These are phyloP conservation scores for Xerocomus brunneocitrinus DNA, from an alignment of 768 basidiomycete species.

Conservation along the genomic window DNA sequence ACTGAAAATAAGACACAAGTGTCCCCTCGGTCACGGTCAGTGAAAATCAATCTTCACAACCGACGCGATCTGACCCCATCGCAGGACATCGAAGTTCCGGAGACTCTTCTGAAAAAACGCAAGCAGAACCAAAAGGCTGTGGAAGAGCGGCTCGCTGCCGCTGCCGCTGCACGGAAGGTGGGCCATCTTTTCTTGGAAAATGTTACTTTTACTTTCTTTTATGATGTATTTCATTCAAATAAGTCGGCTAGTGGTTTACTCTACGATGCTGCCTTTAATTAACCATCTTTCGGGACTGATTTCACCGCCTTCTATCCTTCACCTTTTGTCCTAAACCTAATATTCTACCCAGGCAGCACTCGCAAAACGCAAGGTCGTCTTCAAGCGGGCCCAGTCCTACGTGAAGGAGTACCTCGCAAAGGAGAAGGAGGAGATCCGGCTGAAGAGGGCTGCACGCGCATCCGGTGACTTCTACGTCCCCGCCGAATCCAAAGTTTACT, in stretches of 20 bases:
- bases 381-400: slow-evolving; percentile 98
- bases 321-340: slow-evolving; percentile 11
- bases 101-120: slow-evolving; percentile 99
- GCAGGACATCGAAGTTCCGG: slow-evolving; percentile 93
- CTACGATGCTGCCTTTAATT: slow-evolving; percentile 74
- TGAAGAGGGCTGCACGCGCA: slow-evolving; percentile 88
- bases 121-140: slow-evolving; percentile 96
- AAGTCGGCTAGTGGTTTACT: slow-evolving; percentile 67
- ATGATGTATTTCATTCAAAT: slow-evolving; percentile 83
- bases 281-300: slow-evolving; percentile 84
- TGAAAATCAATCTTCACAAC: slow-evolving; percentile 7
- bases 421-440: slow-evolving; percentile 94
- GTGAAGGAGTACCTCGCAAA: slow-evolving; percentile 92
- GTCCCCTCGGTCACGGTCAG: slow-evolving; percentile 47
- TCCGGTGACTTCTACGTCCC: slow-evolving; percentile 97
- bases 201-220: slow-evolving; percentile 18
- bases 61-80: slow-evolving; percentile 13
- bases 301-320: slow-evolving; percentile 1
- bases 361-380: slow-evolving; percentile 94
- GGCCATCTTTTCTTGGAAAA: slow-evolving; percentile 23
- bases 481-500: slow-evolving; percentile 95
- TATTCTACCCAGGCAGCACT: slow-evolving; percentile 61
- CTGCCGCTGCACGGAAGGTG: slow-evolving; percentile 85
- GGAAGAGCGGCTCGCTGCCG: slow-evolving; percentile 86
- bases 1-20: slow-evolving; percentile 20